Evolutionary conservation across 345 rosid genomes (phyloP).

Genomic region (Anacardium occidentale): DNA sequence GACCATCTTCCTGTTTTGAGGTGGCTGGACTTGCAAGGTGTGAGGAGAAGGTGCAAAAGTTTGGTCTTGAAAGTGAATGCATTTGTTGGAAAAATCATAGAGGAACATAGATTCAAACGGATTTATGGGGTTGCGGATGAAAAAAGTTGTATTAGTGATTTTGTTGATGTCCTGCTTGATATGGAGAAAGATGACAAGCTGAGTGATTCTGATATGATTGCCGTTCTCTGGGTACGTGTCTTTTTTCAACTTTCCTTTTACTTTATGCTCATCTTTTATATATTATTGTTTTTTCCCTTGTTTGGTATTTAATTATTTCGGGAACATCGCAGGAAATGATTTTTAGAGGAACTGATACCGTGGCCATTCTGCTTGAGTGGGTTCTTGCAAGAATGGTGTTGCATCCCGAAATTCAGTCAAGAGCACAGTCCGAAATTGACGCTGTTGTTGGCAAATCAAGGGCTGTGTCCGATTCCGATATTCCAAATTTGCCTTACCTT

Average conservation of each 20-base stretch:
- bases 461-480: slow-evolving; percentile 52
- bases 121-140: slow-evolving; percentile 15
- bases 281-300: too few species aligned
- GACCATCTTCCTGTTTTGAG: slow-evolving; percentile 41
- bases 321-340: slow-evolving; percentile 52
- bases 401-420: slow-evolving; percentile 53
- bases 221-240: slow-evolving; percentile 48
- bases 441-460: slow-evolving; percentile 31
- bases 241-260: neutral
- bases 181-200: slow-evolving; percentile 42
- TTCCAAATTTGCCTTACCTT: slow-evolving; percentile 51
- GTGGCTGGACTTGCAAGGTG: slow-evolving; percentile 44
- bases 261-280: neutral
- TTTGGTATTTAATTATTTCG: neutral
- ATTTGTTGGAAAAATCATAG: slow-evolving; percentile 57
- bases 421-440: slow-evolving; percentile 65
- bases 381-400: slow-evolving; percentile 55
- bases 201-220: slow-evolving; percentile 47
- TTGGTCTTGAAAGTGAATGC: slow-evolving; percentile 48
- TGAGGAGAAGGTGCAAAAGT: slow-evolving; percentile 40
- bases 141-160: slow-evolving; percentile 31
- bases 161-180: slow-evolving; percentile 51
- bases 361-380: slow-evolving; percentile 58
- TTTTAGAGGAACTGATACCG: slow-evolving; percentile 59
- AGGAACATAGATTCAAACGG: slow-evolving; percentile 49